Base-by-base conservation (phyloP, 1,284 basidiomycete genomes). In the Ustilago curta region DNA sequence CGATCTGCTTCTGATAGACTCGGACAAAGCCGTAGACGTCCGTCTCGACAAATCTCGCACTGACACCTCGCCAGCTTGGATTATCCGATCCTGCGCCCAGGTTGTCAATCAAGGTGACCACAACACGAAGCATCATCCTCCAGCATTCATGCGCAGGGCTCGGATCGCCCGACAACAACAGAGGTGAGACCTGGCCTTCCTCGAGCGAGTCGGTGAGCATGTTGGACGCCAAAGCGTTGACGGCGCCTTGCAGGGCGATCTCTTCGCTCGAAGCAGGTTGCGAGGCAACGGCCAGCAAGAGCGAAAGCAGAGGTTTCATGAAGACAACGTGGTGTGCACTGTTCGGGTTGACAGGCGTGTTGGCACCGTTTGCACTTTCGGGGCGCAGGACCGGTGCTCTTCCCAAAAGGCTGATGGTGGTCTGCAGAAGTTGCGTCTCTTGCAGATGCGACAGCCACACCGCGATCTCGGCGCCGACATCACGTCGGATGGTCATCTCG, bases 1-100 rank as follows among this genome's bases (percentile, higher is more conserved):
- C 88, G 50, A 96, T 90, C 85, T 97, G 95, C 43, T 90, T 89
- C 4, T 91, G 90, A 76, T 91, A 94, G 8, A 96, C 88, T 74
- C 93, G 92, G 8, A 95, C 89, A 79, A 97, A 91, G 0, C 92
- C 93, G 55, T 92, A 90, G 0, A 92, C 91, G 66, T 97, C 94
- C 1, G 90, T 89, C 74, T 93, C 91, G 81, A 96, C 92, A 85
- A 94, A 96, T 63, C 92, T 91, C 29, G 90, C 90, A 43, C 91
- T 89, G 43, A 88, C 88, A 31, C 70, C 65, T 35, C 61, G 27
- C 72, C 72, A 75, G 43, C 59, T 75, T n/a, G 61, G 49, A 31
- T 59, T 51, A 23, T 67, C 67, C 25, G 45, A 49, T 1, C 66
- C 62, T 6, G 65, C 77, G 14, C 71, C 67, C 91, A 88, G 16